These are phyloP conservation scores for Salvia sclarea DNA, from an alignment of 305 asterid species.

Conservation along the genomic window DNA sequence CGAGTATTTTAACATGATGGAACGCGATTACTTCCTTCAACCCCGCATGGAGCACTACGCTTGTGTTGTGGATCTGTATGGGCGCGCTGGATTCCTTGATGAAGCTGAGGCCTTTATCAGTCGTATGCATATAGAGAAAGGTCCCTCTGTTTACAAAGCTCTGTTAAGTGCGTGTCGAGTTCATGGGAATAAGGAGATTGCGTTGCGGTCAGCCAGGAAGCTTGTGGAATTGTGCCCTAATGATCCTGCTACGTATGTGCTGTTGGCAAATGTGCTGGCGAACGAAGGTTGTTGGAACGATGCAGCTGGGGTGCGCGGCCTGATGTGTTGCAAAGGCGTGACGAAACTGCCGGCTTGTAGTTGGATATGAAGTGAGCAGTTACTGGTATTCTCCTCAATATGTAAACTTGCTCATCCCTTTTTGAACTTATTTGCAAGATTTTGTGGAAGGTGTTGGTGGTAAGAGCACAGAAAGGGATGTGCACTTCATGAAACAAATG, in stretches of 20 bases:
- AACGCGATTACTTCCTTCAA: constrained; percentile 36
- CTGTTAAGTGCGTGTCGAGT: constrained; percentile 53
- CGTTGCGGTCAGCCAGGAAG: constrained; percentile 47
- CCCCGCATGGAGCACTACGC: constrained; percentile 58
- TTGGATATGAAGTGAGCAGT: constrained; percentile 43
- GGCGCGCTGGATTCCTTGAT: constrained; percentile 55
- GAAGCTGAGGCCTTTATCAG: constrained; percentile 57
- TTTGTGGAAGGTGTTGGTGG: no score
- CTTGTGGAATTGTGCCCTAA: constrained; percentile 55
- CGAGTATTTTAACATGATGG: constrained; percentile 56
- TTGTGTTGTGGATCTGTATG: constrained; percentile 64
- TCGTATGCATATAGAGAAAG: constrained; percentile 53
- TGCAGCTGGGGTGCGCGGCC: constrained; percentile 50
- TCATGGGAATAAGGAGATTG: constrained; percentile 62
- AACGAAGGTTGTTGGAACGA: constrained; percentile 61
- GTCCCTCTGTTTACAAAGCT: constrained; percentile 51
- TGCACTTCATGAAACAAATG: no score
- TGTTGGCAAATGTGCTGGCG: constrained; percentile 59
- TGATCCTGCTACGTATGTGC: constrained; percentile 57
- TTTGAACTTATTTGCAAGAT: no score
- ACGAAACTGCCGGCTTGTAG: constrained; percentile 56
- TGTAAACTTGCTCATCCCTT: no score
- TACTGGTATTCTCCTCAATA: no score
- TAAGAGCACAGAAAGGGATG: no score
- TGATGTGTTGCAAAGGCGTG: constrained; percentile 50